A percentile compares a stretch with the other conserved stretches of the same genome.
Conservation (phyloP, 352 stramenopile genomes). For the Phytophthora megakarya region DNA sequence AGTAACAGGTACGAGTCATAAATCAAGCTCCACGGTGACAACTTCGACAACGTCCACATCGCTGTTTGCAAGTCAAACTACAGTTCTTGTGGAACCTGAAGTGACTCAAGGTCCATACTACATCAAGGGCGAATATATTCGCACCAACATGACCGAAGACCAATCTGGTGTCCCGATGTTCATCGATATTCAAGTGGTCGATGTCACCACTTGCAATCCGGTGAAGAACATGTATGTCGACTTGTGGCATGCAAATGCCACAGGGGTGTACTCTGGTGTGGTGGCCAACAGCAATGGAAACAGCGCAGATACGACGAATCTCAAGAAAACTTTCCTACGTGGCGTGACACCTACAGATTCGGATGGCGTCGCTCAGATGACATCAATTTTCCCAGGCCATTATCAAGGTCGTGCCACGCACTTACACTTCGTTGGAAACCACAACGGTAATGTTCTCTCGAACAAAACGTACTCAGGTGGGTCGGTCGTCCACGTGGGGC, state of each 20-base stretch:
- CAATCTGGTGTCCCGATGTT: constrained; percentile 30
- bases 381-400: constrained; percentile 32
- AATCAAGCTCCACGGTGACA: constrained; percentile 25
- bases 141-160: constrained; percentile 29
- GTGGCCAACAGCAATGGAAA: constrained; percentile 33
- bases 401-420: constrained; percentile 34
- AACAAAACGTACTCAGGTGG: constrained; percentile 29
- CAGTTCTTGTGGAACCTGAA: constrained; percentile 29
- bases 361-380: constrained; percentile 28
- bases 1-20: constrained; percentile 23
- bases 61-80: constrained; percentile 26
- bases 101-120: constrained; percentile 40
- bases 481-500: constrained; percentile 24
- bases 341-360: constrained; percentile 29
- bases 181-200: constrained; percentile 34
- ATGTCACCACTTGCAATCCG: constrained; percentile 31
- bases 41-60: constrained; percentile 21
- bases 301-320: constrained; percentile 32
- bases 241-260: constrained; percentile 39
- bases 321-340: constrained; percentile 33
- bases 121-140: constrained; percentile 30
- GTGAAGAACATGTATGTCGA: constrained; percentile 34
- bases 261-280: constrained; percentile 36
- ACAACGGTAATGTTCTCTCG: constrained; percentile 21
- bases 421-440: constrained; percentile 34